Evolutionary conservation across 371 early-diverging fungal species (phyloP).

Genomic region (Apophysomyces elegans): DNA sequence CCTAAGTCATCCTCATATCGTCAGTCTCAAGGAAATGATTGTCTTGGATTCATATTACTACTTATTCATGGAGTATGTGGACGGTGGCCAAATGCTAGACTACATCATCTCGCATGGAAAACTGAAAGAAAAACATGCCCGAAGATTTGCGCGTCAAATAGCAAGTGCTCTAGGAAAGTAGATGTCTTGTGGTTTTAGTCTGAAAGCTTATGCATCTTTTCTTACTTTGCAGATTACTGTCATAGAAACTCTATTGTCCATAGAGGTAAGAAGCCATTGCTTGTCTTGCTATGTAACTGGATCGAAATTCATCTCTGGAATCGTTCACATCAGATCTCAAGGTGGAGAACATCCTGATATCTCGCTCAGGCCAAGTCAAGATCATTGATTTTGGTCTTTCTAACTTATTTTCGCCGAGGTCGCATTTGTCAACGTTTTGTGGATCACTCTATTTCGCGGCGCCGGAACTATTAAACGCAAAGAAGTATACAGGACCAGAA

Average conservation of each 20-base stretch:
- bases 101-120: constrained; percentile 87
- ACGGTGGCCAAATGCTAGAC: constrained; percentile 89
- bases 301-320: too few relatives aligned
- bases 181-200: not conserved
- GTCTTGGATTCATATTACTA: constrained; percentile 78
- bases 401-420: constrained; percentile 82
- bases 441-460: constrained; percentile 97
- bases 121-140: constrained; percentile 86
- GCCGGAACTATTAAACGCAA: constrained; percentile 89
- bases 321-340: constrained; percentile 17
- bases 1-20: constrained; percentile 88
- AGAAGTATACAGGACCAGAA: constrained; percentile 90
- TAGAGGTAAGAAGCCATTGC: constrained; percentile 49
- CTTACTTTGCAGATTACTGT: constrained; percentile 73
- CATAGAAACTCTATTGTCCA: constrained; percentile 95
- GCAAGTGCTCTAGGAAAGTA: constrained; percentile 79
- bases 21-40: constrained; percentile 78
- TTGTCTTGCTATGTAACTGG: too few relatives aligned
- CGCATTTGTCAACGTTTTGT: constrained; percentile 88
- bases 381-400: constrained; percentile 96
- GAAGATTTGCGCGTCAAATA: constrained; percentile 91
- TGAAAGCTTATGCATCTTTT: not conserved
- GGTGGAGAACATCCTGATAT: constrained; percentile 25
- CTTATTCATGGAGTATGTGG: constrained; percentile 91
- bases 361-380: constrained; percentile 59